These are phyloP conservation scores for Carallia pectinifolia DNA, from an alignment of 345 rosid species.

Conservation along the genomic window DNA sequence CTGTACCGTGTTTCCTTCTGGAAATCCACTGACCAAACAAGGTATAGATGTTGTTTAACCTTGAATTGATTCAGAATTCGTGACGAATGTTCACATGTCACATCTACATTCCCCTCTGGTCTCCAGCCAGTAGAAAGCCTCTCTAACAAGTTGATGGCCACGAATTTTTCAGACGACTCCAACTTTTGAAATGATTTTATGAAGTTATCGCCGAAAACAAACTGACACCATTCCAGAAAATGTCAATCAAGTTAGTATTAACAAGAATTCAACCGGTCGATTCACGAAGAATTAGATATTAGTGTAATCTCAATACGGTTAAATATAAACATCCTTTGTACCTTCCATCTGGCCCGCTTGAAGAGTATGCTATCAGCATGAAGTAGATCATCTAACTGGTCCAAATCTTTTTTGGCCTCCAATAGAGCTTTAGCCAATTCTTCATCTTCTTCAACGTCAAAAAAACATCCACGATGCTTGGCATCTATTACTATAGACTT, in stretches of 20 bases:
- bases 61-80: conserved; percentile 44
- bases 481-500: conserved; percentile 36
- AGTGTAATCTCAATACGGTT: too few species aligned
- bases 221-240: conserved; percentile 26
- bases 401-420: conserved; percentile 36
- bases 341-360: conserved; percentile 49
- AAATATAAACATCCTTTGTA: not conserved
- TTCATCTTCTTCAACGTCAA: conserved; percentile 38
- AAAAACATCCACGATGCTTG: conserved; percentile 43
- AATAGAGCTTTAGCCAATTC: conserved; percentile 33
- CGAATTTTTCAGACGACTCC: conserved; percentile 25
- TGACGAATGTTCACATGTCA: conserved; percentile 29
- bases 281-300: too few species aligned
- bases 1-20: conserved; percentile 28
- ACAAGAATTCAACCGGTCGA: too few species aligned
- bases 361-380: conserved; percentile 29
- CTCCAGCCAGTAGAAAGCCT: conserved; percentile 54
- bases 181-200: conserved; percentile 46
- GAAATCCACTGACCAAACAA: conserved; percentile 47
- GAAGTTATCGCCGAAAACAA: conserved; percentile 48
- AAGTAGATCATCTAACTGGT: conserved; percentile 45
- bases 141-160: conserved; percentile 29
- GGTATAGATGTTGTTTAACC: conserved; percentile 31
- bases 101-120: conserved; percentile 36
- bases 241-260: too few species aligned